Evolutionary conservation across 768 basidiomycete species (phyloP), one percentile per base, ranked within the genome.

Genomic region (Xerocomellus amylosporus): DNA sequence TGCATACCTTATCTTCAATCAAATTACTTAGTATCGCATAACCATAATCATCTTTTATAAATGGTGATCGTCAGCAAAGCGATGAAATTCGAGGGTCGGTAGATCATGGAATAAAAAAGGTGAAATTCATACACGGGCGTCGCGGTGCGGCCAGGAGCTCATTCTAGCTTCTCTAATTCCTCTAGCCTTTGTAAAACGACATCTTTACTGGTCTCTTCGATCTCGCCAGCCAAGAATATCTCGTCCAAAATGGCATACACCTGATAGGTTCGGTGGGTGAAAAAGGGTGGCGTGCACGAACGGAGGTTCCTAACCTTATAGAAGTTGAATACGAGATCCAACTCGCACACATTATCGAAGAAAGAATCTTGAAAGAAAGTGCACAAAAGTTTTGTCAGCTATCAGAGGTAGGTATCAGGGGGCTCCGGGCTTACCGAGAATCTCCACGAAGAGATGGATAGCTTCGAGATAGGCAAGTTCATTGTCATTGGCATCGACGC

Each of bases 201-300:
- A 50, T 94, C 92, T 67, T 98, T 98, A 69, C 90, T 93, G 33
- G 96, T 98, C 73, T 98, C 97, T 72, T 98, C 95, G 39, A 98
- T 89, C 74, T 99, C 97, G 5, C 97, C 97, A 3, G 97, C 97
- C 14, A 99, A 79, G 75, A 99, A 98, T 49, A 98, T 92, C 68
- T 99, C 97, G 68, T 99, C 97, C 53, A 99, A 78, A 51, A 99
- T 98, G 3, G 97, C 94, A 65, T 99, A 98, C 8, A 98, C 96
- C 92, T 96, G 40, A 37, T 31, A 12, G 20, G 10, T 46, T 49
- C 17, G 2, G 19, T 17, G 12, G 7, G 40, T 62, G 39, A 56
- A 34, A 22, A 33, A 13, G 48, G 30, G 20, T 31, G 24, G 56
- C 71, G 2, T 2, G 13, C 3, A 34, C 8, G 43, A 49, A 31